Conservation (phyloP, 2,329 filamentous ascomycete genomes). For the Piedraia hortae region DNA sequence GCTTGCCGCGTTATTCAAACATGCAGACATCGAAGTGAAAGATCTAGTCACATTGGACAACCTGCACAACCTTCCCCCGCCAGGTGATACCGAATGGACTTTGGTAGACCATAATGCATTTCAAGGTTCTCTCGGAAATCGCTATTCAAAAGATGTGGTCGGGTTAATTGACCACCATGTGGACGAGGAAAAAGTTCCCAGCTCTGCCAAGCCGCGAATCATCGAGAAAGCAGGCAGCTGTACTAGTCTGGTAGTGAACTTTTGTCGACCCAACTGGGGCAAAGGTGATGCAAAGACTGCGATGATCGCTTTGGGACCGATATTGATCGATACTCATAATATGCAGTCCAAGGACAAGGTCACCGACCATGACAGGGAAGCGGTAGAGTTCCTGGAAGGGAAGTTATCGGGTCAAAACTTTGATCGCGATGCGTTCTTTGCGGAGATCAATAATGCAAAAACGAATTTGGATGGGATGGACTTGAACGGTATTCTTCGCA, state of each 20-base stretch:
- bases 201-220: constrained; percentile 26
- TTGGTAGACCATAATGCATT: constrained; percentile 58
- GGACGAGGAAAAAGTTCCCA: constrained; percentile 32
- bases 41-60: constrained; percentile 41
- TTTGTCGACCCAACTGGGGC: constrained; percentile 31
- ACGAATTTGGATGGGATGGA: constrained; percentile 33
- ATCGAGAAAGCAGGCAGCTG: constrained; percentile 46
- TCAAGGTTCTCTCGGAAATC: constrained; percentile 29
- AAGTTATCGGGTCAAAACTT: constrained; percentile 23
- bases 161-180: constrained; percentile 58
- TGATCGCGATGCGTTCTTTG: constrained; percentile 28
- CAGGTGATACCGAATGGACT: constrained; percentile 36
- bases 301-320: constrained; percentile 37
- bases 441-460: constrained; percentile 34
- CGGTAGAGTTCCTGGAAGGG: constrained; percentile 31
- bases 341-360: constrained; percentile 33
- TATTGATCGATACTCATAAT: constrained; percentile 46
- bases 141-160: constrained; percentile 26
- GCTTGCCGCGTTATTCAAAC: constrained; percentile 34
- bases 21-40: constrained; percentile 28
- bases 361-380: constrained; percentile 29
- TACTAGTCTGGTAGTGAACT: constrained; percentile 37
- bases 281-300: constrained; percentile 32
- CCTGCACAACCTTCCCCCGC: constrained; percentile 15
- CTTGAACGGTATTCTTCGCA: constrained; percentile 41